Conservation (phyloP, 208 protist species). For the Crithidia fasciculata region DNA sequence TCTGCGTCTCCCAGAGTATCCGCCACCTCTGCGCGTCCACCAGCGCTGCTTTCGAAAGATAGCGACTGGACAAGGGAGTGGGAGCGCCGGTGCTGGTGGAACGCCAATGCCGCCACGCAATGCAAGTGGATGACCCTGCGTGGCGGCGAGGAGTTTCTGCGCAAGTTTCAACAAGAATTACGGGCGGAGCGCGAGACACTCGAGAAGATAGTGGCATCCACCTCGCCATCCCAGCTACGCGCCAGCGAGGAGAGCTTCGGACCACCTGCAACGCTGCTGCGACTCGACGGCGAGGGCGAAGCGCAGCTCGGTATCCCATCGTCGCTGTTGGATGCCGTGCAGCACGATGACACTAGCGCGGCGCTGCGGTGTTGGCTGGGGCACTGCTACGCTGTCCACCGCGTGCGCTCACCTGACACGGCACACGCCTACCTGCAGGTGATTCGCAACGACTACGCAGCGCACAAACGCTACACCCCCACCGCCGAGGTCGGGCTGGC, state of each 20-base stretch:
- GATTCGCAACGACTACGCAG: constrained; percentile 26
- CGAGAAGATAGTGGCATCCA: not conserved
- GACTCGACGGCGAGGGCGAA: constrained; percentile 3
- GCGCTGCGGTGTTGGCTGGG: constrained; percentile 45
- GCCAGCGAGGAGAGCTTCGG: not conserved
- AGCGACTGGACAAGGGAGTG: not conserved
- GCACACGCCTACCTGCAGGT: constrained; percentile 45
- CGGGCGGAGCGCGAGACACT: constrained; percentile 12
- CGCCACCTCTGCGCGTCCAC: not conserved
- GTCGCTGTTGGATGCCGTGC: constrained; percentile 24
- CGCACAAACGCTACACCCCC: constrained; percentile 11
- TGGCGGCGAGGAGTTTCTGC: constrained; percentile 23
- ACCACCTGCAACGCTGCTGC: constrained; percentile 1
- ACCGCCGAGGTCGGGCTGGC: constrained; percentile 30
- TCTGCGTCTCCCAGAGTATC: not conserved
- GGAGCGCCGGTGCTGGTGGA: constrained; percentile 19
- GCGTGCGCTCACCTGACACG: constrained; percentile 37
- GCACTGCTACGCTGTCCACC: constrained; percentile 35
- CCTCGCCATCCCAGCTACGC: not conserved
- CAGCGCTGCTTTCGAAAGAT: not conserved
- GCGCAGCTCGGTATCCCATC: constrained; percentile 11
- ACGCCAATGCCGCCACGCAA: constrained; percentile 11
- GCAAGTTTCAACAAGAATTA: not conserved
- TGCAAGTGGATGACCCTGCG: constrained; percentile 25
- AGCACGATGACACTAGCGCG: constrained; percentile 38